Evolutionary conservation across 2,329 filamentous ascomycete genomes (phyloP).

Genomic region (Dothidotthia symphoricarpi): DNA sequence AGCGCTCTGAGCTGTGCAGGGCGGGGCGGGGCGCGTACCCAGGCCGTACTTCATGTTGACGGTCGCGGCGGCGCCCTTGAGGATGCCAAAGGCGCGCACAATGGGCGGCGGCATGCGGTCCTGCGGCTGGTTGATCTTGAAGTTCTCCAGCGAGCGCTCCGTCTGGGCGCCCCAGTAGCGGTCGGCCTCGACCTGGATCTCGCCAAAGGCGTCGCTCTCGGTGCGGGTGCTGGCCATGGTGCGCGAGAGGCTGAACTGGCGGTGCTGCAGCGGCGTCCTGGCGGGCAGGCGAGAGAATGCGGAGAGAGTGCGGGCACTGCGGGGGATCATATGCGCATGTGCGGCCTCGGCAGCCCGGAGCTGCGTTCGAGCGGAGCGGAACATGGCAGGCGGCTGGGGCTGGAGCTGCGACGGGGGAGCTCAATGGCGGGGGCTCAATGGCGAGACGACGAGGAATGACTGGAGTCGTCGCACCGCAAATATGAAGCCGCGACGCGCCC

Average conservation of each 20-base stretch:
- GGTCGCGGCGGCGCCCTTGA: slow-evolving; percentile 93
- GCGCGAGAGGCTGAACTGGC: slow-evolving; percentile 35
- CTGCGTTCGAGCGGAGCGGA: slow-evolving; percentile 34
- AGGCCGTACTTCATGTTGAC: slow-evolving; percentile 96
- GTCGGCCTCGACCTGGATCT: slow-evolving; percentile 86
- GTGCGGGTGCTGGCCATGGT: slow-evolving; percentile 61
- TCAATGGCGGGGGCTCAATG: too few species aligned
- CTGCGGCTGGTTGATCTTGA: slow-evolving; percentile 98
- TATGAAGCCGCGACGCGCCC: too few species aligned
- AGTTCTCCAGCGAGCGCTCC: slow-evolving; percentile 93
- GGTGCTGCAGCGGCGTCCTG: slow-evolving; percentile 18
- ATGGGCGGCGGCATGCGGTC: slow-evolving; percentile 96
- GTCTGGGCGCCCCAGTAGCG: slow-evolving; percentile 99
- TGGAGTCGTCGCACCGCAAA: neutral
- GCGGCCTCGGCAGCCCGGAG: slow-evolving; percentile 39
- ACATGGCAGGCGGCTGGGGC: slow-evolving; percentile 26
- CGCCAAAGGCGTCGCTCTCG: slow-evolving; percentile 97
- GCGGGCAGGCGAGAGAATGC: slow-evolving; percentile 18
- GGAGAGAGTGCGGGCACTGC: slow-evolving; percentile 29
- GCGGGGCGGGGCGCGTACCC: slow-evolving; percentile 51
- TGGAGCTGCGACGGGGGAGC: too few species aligned
- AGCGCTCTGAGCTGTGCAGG: slow-evolving; percentile 7
- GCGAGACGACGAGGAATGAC: slow-evolving; percentile 2
- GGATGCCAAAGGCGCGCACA: slow-evolving; percentile 88
- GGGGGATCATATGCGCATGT: slow-evolving; percentile 38